A percentile compares a stretch with the other conserved stretches of the same genome.
Evolutionary conservation across 306 rosid genomes (phyloP).

Genomic region (Vigna reflexopilosa): DNA sequence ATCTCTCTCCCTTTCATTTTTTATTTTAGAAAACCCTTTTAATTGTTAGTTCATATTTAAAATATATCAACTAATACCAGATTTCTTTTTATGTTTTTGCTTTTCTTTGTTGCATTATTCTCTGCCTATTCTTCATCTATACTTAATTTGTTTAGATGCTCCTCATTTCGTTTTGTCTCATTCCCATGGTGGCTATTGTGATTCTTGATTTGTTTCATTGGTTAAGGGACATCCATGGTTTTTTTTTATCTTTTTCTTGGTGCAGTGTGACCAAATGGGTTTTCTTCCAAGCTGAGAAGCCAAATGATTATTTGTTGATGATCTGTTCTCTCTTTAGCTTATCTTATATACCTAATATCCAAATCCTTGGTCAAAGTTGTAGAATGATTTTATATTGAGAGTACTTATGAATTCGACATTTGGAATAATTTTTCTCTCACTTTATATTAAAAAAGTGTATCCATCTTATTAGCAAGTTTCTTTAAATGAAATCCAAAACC

Average conservation of each 20-base stretch:
- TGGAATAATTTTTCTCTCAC: neutral
- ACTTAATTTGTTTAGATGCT: no score
- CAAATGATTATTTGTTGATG: neutral
- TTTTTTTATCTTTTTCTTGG: neutral
- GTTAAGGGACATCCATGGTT: conserved; percentile 34
- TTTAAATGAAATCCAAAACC: no score
- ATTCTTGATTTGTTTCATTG: no score
- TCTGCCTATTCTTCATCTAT: no score
- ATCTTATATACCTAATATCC: conserved; percentile 12
- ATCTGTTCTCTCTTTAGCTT: neutral
- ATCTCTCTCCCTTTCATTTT: neutral
- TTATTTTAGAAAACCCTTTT: no score
- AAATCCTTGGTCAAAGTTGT: neutral
- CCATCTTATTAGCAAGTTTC: neutral
- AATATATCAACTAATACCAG: no score
- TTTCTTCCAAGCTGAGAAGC: conserved; percentile 15
- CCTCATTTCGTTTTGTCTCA: no score
- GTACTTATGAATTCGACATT: neutral
- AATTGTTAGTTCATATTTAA: no score
- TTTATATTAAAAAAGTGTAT: neutral
- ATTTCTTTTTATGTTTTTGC: no score
- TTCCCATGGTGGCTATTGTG: no score
- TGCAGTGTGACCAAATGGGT: neutral
- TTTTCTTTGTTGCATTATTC: no score
- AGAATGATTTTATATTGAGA: neutral